Evolutionary conservation across 495 filamentous ascomycete species (phyloP).

Genomic region (Annulohypoxylon nitens): DNA sequence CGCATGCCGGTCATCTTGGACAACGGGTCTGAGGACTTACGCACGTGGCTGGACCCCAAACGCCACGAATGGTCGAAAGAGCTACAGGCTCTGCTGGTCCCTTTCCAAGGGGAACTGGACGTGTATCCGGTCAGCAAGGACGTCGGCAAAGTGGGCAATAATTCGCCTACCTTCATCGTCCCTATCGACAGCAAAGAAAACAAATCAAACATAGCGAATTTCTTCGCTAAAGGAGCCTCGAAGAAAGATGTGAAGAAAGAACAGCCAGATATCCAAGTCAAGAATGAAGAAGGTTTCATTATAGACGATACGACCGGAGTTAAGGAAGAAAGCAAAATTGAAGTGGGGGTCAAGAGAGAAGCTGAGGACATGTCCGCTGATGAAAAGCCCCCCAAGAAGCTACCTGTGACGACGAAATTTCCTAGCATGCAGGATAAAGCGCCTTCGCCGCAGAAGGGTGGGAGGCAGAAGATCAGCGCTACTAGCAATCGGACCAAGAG

Average conservation of each 20-base stretch:
- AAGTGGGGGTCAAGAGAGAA: conserved; percentile 69
- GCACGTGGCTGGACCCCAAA: conserved; percentile 82
- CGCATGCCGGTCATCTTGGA: conserved; percentile 96
- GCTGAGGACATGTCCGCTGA: conserved; percentile 55
- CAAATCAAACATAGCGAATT: conserved; percentile 92
- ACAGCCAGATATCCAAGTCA: conserved; percentile 49
- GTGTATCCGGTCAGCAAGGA: conserved; percentile 88
- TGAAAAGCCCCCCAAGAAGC: conserved; percentile 64
- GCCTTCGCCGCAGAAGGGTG: conserved; percentile 32
- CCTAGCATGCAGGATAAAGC: conserved; percentile 36
- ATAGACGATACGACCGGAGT: conserved; percentile 39
- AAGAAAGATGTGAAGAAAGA: conserved; percentile 40
- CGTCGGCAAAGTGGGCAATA: conserved; percentile 96
- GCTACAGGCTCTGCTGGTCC: conserved; percentile 79
- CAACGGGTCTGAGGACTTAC: conserved; percentile 75
- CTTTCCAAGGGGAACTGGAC: conserved; percentile 84
- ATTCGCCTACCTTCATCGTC: conserved; percentile 83
- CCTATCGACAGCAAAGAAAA: conserved; percentile 86
- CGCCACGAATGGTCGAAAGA: conserved; percentile 80
- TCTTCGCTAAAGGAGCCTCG: conserved; percentile 72
- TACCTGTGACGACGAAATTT: conserved; percentile 47
- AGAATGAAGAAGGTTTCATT: conserved; percentile 45
- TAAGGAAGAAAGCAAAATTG: conserved; percentile 36
- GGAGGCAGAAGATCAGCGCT: conserved; percentile 48
- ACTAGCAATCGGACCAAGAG: conserved; percentile 53